A percentile compares a stretch with the other conserved stretches of the same genome.
These are phyloP conservation scores for Lithospermum erythrorhizon DNA, from an alignment of 257 asterid genomes.

Conservation along the genomic window DNA sequence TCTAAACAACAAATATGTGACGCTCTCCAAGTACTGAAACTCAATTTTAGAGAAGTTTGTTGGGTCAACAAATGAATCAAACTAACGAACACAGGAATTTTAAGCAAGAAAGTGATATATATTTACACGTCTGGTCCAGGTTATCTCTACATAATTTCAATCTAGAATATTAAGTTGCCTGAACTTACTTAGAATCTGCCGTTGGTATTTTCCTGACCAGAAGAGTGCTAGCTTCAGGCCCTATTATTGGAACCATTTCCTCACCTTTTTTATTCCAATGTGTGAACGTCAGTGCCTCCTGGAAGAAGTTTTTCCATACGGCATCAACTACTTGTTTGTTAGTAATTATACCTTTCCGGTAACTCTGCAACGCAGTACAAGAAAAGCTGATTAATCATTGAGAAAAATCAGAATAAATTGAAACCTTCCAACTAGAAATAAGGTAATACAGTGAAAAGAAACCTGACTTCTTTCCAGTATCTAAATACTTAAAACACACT, in stretches of 20 bases:
- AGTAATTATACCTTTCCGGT: conserved; percentile 32
- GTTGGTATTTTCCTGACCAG: conserved; percentile 75
- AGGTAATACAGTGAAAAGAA: no score
- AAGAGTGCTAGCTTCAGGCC: conserved; percentile 60
- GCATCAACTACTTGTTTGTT: conserved; percentile 33
- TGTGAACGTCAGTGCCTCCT: conserved; percentile 62
- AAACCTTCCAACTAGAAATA: no score
- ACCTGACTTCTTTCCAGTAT: no score
- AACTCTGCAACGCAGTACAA: conserved; percentile 30
- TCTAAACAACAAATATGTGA: not conserved
- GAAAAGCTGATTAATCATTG: not conserved
- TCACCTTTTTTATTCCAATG: conserved; percentile 74
- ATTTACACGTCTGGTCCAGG: conserved; percentile 5
- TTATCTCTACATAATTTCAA: conserved; percentile 4
- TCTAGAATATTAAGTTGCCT: not conserved
- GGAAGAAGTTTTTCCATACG: conserved; percentile 42
- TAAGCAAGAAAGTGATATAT: not conserved
- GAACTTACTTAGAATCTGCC: conserved; percentile 50
- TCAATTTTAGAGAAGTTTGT: not conserved
- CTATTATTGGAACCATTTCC: conserved; percentile 68
- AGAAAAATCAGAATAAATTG: no score
- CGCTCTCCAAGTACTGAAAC: not conserved
- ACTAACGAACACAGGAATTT: not conserved
- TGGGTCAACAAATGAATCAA: not conserved
- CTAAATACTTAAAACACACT: no score